Evolutionary conservation across 805 yeast genomes (phyloP), one percentile per base, ranked within the genome.

Genomic region (Ogataea trehalophila): DNA sequence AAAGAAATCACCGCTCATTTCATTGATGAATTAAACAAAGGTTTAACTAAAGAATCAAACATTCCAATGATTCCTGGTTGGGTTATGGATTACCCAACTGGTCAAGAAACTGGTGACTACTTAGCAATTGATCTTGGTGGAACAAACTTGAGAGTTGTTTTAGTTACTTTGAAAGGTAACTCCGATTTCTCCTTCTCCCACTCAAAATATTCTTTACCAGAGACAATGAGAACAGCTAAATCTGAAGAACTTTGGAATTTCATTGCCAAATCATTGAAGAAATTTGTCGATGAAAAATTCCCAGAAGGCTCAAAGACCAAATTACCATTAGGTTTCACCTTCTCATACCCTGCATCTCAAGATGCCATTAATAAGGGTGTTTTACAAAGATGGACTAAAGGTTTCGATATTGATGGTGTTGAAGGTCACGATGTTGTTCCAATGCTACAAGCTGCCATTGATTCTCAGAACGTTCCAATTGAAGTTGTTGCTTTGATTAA

Each of bases 61-160:
- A 88, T 89, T 62, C 98, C 99, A 52, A 92, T 92, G 98, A 90
- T 85, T 64, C 96, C 96, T 42, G 87, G 95, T 52, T 92, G 97
- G 97, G 97, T 92, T 47, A 74, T 90, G 76, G 95, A 86, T 62
- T 85, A 75, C 74, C 97, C 98, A 55, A 84, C 92, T 43, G 99
- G 99, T 55, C 72, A 81, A 57, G 99, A 92, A 69, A 77, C 76
- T 38, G 99, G 99, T 55, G 83, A 88, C 57, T 92, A 77, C 69
- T 72, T 92, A 65, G 97, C 98, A 45, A 85, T 94, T 51, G 99
- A 92, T 68, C 78, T 92, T 72, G 99, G 99, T 66, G 99, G 99
- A 53, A 92, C 99, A 53, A 92, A 92, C 73, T 77, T 92, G 68
- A 82, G 99, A 67, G 96, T 90, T 42, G 96, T 92, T 49, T 78